Percentiles rank a stretch among this genome's conserved stretches.
phyloP scores from a whole-genome alignment of 257 asterid genomes.

The Paraleonurus japonicus region DNA sequence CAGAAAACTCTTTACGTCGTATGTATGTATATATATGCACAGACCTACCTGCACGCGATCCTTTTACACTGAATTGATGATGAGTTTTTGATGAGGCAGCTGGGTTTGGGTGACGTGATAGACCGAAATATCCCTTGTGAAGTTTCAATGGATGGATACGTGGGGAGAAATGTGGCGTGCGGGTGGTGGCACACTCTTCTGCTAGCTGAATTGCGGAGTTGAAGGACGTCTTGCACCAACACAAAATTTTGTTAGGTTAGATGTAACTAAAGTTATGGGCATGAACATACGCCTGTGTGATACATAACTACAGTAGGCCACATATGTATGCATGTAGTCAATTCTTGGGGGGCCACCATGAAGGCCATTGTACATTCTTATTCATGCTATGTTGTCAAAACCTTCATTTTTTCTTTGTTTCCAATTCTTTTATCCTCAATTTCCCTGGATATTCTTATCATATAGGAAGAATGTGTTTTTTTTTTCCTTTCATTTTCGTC shows the following conservation, averaged over 20 bases:
- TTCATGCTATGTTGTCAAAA: not conserved
- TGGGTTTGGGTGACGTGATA: conserved; percentile 86
- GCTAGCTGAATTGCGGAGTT: conserved; percentile 62
- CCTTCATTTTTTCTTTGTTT: not conserved
- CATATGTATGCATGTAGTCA: not conserved
- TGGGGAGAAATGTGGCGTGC: conserved; percentile 66
- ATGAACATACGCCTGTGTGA: conserved; percentile 2
- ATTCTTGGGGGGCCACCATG: conserved; percentile 18
- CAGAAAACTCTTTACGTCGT: too few relatives aligned
- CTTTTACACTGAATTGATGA: not conserved
- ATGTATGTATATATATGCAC: too few relatives aligned
- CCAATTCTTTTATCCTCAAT: not conserved
- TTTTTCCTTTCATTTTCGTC: too few relatives aligned
- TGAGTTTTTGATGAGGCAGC: conserved; percentile 44
- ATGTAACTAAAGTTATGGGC: conserved; percentile 8
- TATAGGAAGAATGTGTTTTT: too few relatives aligned
- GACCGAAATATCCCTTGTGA: conserved; percentile 78
- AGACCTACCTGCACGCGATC: not conserved
- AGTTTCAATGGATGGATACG: conserved; percentile 55
- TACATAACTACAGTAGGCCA: not conserved
- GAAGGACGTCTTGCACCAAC: conserved; percentile 29
- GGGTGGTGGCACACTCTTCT: conserved; percentile 99
- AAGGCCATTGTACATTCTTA: conserved; percentile 31
- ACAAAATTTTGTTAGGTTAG: conserved; percentile 82
- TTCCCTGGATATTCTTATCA: too few relatives aligned